Evolutionary conservation across 2,329 filamentous ascomycete genomes (phyloP).

Genomic region (Penicillium hordei): DNA sequence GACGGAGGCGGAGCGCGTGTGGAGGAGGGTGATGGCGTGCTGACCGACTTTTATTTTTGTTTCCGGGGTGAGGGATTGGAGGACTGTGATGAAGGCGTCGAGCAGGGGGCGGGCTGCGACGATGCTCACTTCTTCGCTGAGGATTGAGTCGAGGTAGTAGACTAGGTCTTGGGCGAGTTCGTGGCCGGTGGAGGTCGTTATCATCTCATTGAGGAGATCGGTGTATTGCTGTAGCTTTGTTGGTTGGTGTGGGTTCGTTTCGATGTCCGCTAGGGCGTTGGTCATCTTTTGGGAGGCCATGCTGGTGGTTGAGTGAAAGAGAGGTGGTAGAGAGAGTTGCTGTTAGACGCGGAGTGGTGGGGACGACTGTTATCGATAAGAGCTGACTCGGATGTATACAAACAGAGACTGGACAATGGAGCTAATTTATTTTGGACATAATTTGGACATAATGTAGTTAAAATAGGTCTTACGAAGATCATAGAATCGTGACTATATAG

Average conservation of each 20-base stretch:
- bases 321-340: background rate
- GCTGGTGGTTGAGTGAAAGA: background rate
- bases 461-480: background rate
- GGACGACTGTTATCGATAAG: slow-evolving; percentile 11
- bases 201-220: slow-evolving; percentile 57
- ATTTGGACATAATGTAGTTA: background rate
- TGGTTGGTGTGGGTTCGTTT: slow-evolving; percentile 48
- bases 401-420: background rate
- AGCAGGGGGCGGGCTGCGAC: slow-evolving; percentile 74
- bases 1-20: slow-evolving; percentile 68
- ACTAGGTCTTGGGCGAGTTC: slow-evolving; percentile 62
- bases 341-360: slow-evolving; percentile 1
- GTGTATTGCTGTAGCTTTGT: slow-evolving; percentile 59
- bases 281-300: slow-evolving; percentile 55
- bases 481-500: background rate
- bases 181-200: slow-evolving; percentile 45
- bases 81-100: slow-evolving; percentile 63
- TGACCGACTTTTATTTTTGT: slow-evolving; percentile 73
- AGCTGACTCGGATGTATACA: background rate
- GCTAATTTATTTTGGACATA: no score
- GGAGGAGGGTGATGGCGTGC: slow-evolving; percentile 67
- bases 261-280: slow-evolving; percentile 51
- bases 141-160: slow-evolving; percentile 67
- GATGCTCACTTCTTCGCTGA: slow-evolving; percentile 69
- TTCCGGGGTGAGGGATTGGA: slow-evolving; percentile 56